Percentiles rank a stretch among this genome's conserved stretches.
Conservation (phyloP, 2,329 filamentous ascomycete genomes). For the Phaeosphaeria sp. region DNA sequence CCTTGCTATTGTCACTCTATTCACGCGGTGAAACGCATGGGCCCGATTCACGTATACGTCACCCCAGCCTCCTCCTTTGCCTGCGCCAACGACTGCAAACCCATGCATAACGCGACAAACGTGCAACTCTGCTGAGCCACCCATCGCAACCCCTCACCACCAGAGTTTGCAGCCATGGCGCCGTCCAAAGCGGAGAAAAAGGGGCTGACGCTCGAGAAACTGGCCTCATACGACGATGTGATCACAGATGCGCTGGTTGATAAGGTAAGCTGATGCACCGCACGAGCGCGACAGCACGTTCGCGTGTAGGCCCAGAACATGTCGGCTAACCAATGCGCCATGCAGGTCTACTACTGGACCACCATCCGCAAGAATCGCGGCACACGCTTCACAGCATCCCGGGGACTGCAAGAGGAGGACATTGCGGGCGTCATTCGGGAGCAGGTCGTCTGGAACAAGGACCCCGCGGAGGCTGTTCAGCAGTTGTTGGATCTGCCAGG, state of each 20-base stretch:
- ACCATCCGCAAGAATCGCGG: conserved; percentile 92
- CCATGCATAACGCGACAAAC: conserved; percentile 8
- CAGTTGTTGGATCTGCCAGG: conserved; percentile 76
- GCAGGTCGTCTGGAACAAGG: conserved; percentile 76
- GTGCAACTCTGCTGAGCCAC: neutral
- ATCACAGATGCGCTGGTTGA: conserved; percentile 94
- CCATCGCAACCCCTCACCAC: neutral
- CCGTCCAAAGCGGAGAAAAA: conserved; percentile 61
- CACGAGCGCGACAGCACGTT: conserved; percentile 9
- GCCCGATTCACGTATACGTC: conserved; percentile 30
- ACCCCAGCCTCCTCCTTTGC: conserved; percentile 31
- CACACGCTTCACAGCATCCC: conserved; percentile 81
- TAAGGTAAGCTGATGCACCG: conserved; percentile 68
- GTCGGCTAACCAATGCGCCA: conserved; percentile 19
- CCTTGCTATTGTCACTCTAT: conserved; percentile 15
- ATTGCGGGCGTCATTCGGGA: conserved; percentile 66
- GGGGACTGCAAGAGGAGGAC: conserved; percentile 74
- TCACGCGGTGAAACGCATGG: conserved; percentile 25
- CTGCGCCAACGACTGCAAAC: neutral
- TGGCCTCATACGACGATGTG: conserved; percentile 94
- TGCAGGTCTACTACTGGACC: conserved; percentile 93
- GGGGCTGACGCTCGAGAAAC: conserved; percentile 84
- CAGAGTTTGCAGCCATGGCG: conserved; percentile 46
- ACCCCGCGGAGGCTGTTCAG: conserved; percentile 73
- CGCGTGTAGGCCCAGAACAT: conserved; percentile 12